Base-by-base conservation (phyloP, 768 basidiomycete species). In the Terana coerulea region DNA sequence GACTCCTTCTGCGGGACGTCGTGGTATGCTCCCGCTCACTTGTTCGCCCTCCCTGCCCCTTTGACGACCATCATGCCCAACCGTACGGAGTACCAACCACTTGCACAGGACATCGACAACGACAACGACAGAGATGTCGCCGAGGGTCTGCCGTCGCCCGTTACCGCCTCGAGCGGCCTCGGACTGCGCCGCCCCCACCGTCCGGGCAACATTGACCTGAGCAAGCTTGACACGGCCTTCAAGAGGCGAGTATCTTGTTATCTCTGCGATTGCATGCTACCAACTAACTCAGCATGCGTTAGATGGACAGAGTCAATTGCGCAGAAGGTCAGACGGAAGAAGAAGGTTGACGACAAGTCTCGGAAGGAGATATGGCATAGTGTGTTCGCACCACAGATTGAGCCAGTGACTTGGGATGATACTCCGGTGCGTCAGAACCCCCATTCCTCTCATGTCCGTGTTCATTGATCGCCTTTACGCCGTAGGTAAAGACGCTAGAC, bases 221-320 rank as follows among this genome's bases (percentile, higher is more conserved):
- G 80, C 34, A 88, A 88, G 61, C 64, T 92, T 51, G 90, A 92
- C 63, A 80, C 75, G 63, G 90, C 90, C 5, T 92, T 92, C 73
- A 91, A 91, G 69, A 77, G 87, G 84, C 83, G 42, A 35, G 72
- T 36, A 15, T 26, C 5, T 21, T 14, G 19, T 52, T 26, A 34
- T 22, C 28, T 35, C 35, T 21, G 8, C 12, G 15, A 24, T 28
- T 39, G 21, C 39, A 7, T 19, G 39, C 39, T 40, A 3, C 17
- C 17, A 22, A 34, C 44, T 40, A 42, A 41, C 28, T 19, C 8
- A 52, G 48, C 7, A 21, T 54, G 34, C 41, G 43, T 33, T 14
- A 88, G 88, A 63, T 93, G 90, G 90, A 92, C 90, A 11, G 83
- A 88, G 60, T 86, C 85, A 48, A 91, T 93, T 59, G 85, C 90